Percentiles rank a stretch among this genome's conserved stretches.
Evolutionary conservation across 768 basidiomycete genomes (phyloP).

Genomic region (Trametes coccinea): DNA sequence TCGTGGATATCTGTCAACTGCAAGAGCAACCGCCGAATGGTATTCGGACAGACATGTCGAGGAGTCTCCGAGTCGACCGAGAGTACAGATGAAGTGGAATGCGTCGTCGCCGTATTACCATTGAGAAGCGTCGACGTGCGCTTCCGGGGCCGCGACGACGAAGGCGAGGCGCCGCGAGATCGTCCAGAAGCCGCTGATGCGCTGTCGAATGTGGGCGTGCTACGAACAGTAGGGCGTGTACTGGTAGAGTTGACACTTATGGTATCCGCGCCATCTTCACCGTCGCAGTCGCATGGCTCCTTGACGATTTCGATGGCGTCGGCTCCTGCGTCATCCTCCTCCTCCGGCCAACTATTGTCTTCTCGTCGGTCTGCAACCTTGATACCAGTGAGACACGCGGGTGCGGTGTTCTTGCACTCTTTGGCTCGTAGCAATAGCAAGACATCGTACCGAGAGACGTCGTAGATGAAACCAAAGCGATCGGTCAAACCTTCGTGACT

Average conservation of each 20-base stretch:
- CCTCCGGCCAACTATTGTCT: slow-evolving; percentile 75
- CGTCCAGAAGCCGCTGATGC: slow-evolving; percentile 24
- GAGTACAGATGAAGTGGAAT: slow-evolving; percentile 54
- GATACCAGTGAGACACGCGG: slow-evolving; percentile 83
- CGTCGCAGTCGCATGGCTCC: slow-evolving; percentile 43
- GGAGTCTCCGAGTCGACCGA: slow-evolving; percentile 62
- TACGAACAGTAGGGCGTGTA: slow-evolving; percentile 26
- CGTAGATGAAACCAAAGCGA: slow-evolving; percentile 90
- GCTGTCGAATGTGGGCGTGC: slow-evolving; percentile 24
- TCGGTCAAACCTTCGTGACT: slow-evolving; percentile 71
- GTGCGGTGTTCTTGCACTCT: slow-evolving; percentile 73
- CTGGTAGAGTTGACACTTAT: slow-evolving; percentile 24
- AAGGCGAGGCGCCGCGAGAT: slow-evolving; percentile 43
- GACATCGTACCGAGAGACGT: slow-evolving; percentile 78
- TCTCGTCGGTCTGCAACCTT: slow-evolving; percentile 85
- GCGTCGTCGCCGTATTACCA: slow-evolving; percentile 26
- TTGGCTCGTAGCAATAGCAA: slow-evolving; percentile 71
- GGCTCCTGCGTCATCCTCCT: slow-evolving; percentile 47
- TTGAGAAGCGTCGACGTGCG: slow-evolving; percentile 42
- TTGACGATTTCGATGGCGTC: slow-evolving; percentile 41
- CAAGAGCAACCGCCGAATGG: slow-evolving; percentile 69
- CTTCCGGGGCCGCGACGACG: slow-evolving; percentile 52
- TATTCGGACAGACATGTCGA: slow-evolving; percentile 72
- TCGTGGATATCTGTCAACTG: slow-evolving; percentile 85
- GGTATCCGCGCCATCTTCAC: slow-evolving; percentile 26